phyloP scores from a whole-genome alignment of 1,139 yeast species.

The Protomyces pachydermus region DNA sequence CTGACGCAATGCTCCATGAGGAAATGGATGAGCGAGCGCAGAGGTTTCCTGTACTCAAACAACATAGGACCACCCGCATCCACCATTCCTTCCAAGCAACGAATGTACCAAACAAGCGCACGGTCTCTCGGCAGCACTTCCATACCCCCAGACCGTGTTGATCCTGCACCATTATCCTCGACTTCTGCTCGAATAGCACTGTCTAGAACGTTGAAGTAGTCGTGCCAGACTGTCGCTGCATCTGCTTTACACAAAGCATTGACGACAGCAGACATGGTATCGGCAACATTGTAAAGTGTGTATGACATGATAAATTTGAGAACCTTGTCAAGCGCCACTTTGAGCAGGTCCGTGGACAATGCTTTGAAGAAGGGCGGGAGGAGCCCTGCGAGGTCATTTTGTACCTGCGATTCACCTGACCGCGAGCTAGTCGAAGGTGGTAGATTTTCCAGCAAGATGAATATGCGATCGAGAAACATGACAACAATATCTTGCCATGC shows the following conservation, averaged over 20 bases:
- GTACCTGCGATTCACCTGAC: constrained; percentile 35
- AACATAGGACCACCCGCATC: constrained; percentile 60
- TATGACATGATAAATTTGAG: constrained; percentile 43
- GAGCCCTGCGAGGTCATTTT: constrained; percentile 51
- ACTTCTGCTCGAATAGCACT: constrained; percentile 60
- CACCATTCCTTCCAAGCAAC: constrained; percentile 64
- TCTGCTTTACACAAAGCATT: constrained; percentile 64
- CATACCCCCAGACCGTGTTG: constrained; percentile 55
- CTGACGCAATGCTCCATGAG: constrained; percentile 62
- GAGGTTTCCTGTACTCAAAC: constrained; percentile 46
- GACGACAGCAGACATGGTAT: constrained; percentile 56
- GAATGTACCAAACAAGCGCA: constrained; percentile 65
- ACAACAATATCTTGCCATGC: constrained; percentile 61
- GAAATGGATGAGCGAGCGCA: constrained; percentile 50
- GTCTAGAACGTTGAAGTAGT: not conserved
- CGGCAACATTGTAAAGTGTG: constrained; percentile 22
- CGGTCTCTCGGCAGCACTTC: constrained; percentile 75
- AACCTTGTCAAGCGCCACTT: constrained; percentile 49
- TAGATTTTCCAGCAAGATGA: constrained; percentile 66
- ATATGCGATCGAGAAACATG: constrained; percentile 56
- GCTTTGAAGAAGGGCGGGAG: constrained; percentile 66
- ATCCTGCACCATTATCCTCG: constrained; percentile 80
- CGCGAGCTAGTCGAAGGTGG: constrained; percentile 52
- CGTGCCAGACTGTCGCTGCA: constrained; percentile 61
- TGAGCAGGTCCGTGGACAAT: constrained; percentile 59